These are phyloP conservation scores for Nakazawaea ambrosiae DNA, from an alignment of 805 yeast genomes.

Conservation along the genomic window DNA sequence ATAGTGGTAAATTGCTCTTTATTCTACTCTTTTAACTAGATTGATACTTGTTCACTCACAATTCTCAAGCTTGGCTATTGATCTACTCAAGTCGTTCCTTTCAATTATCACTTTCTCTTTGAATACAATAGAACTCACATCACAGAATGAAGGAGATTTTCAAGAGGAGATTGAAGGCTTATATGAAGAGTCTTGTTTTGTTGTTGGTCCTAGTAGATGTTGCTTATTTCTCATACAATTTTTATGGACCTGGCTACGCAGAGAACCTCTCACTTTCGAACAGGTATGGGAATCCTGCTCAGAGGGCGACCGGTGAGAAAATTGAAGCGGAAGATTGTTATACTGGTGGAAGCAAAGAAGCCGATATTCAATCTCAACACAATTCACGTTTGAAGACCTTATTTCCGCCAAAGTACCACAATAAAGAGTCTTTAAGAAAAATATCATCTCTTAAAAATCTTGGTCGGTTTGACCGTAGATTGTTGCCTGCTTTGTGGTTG, in stretches of 20 bases:
- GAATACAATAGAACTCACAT: not conserved
- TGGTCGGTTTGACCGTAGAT: slow-evolving; percentile 7
- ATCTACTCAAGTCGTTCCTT: too few species aligned
- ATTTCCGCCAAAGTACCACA: not conserved
- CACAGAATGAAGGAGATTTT: not conserved
- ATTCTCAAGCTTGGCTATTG: too few species aligned
- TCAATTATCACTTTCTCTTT: not conserved
- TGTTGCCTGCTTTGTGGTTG: slow-evolving; percentile 8
- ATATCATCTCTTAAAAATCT: not conserved
- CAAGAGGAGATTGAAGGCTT: slow-evolving; percentile 37
- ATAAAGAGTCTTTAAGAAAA: not conserved
- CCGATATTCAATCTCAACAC: not conserved
- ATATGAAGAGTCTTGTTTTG: slow-evolving; percentile 94
- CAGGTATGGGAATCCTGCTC: not conserved
- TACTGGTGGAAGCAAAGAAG: not conserved
- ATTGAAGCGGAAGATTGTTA: too few species aligned
- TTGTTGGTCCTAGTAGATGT: slow-evolving; percentile 89
- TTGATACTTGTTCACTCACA: not conserved
- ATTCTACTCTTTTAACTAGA: not conserved
- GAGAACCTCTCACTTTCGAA: not conserved
- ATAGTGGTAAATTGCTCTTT: not conserved
- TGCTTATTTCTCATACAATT: slow-evolving; percentile 61
- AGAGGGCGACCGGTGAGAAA: not conserved
- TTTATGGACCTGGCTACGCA: slow-evolving; percentile 40
- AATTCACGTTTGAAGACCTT: not conserved